A percentile compares a stretch with the other conserved stretches of the same genome.
Evolutionary conservation across 2,329 filamentous ascomycete species (phyloP).

Genomic region (Phoma sp.): DNA sequence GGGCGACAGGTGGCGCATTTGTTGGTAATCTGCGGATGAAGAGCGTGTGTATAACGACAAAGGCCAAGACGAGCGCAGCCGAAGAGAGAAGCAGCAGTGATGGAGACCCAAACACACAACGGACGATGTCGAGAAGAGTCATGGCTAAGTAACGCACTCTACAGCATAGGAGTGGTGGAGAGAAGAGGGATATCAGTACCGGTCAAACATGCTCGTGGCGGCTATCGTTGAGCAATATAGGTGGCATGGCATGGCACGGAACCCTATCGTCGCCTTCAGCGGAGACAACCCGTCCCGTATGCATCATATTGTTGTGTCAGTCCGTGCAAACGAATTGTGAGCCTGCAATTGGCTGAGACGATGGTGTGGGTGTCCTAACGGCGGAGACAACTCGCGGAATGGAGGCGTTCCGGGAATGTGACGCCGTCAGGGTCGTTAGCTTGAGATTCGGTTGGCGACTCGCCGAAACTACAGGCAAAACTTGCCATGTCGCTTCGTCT

Average conservation of each 20-base stretch:
- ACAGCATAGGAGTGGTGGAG: not conserved
- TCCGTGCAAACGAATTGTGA: constrained; percentile 4
- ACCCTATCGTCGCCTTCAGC: not conserved
- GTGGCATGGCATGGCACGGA: not conserved
- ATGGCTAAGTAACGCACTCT: constrained; percentile 2
- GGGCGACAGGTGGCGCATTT: constrained; percentile 29
- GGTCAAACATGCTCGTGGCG: not conserved
- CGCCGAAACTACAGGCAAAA: constrained; percentile 11
- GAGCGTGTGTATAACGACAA: constrained; percentile 20
- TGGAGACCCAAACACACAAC: constrained; percentile 10
- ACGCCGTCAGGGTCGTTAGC: constrained; percentile 2
- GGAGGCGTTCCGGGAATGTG: constrained; percentile 10
- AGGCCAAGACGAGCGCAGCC: constrained; percentile 17
- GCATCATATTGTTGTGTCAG: not conserved
- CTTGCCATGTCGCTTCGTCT: constrained; percentile 1
- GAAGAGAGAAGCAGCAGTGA: constrained; percentile 18
- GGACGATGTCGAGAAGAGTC: constrained; percentile 14
- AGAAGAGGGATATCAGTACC: not conserved
- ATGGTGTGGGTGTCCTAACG: constrained; percentile 3
- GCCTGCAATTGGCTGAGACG: constrained; percentile 10
- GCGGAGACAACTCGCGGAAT: constrained; percentile 5
- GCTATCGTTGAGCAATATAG: constrained; percentile 4
- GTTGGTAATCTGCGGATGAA: constrained; percentile 28
- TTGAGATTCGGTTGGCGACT: constrained; percentile 9
- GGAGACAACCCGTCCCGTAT: constrained; percentile 13